These are phyloP conservation scores for Trichosporon ovoides DNA, from an alignment of 1,284 basidiomycete genomes.

Conservation along the genomic window DNA sequence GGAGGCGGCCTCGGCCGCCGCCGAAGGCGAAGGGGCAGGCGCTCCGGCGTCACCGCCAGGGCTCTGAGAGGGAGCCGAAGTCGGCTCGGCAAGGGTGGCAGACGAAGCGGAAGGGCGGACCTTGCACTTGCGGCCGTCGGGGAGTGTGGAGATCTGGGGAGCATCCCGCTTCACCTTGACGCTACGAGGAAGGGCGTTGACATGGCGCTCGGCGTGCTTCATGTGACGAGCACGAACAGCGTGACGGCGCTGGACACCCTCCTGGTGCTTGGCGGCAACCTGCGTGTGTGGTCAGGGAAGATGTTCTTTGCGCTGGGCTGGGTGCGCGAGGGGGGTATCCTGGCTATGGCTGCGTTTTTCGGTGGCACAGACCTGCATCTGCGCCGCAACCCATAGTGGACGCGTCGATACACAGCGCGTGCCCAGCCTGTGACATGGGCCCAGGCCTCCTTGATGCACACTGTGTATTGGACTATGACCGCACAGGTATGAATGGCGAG, in stretches of 20 bases:
- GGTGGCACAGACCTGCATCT: not conserved
- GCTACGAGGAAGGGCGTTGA: not conserved
- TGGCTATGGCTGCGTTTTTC: not conserved
- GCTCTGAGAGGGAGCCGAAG: constrained; percentile 6
- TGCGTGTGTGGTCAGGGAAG: not conserved
- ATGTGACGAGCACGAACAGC: not conserved
- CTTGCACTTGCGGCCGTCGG: constrained; percentile 44
- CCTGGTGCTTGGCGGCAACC: constrained; percentile 7
- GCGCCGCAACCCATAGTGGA: not conserved
- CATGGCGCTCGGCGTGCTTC: not conserved
- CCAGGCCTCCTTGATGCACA: no score
- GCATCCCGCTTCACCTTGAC: constrained; percentile 1
- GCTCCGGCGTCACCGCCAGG: not conserved
- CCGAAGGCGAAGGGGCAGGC: not conserved
- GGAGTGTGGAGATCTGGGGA: constrained; percentile 21
- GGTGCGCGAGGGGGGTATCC: not conserved
- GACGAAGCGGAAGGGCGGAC: constrained; percentile 28
- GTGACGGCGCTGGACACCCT: not conserved
- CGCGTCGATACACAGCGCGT: not conserved
- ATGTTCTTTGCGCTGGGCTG: not conserved
- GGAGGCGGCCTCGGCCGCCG: not conserved
- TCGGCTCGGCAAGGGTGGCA: not conserved
- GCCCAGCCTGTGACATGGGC: no score
- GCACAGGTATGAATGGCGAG: no score
- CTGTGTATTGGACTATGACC: no score